phyloP scores from a whole-genome alignment of 2,329 filamentous ascomycete species.

The Grosmannia clavigera region DNA sequence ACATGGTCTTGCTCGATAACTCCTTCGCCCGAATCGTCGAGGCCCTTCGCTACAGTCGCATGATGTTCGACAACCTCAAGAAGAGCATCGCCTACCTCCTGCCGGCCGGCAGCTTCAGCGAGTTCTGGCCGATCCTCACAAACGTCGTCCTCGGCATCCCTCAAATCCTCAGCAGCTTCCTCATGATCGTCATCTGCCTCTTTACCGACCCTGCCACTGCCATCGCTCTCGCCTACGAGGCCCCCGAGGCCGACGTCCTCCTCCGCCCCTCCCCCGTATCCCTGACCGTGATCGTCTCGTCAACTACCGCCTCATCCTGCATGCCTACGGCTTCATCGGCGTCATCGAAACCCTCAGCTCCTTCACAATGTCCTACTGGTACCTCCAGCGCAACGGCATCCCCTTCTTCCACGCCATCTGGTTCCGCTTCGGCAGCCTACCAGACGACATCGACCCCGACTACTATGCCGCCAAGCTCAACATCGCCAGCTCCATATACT shows the following conservation, averaged over 20 bases:
- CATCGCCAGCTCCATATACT: conserved; percentile 62
- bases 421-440: conserved; percentile 54
- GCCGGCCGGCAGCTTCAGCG: conserved; percentile 60
- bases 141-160: conserved; percentile 61
- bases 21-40: conserved; percentile 60
- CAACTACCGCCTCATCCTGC: conserved; percentile 58
- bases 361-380: conserved; percentile 57
- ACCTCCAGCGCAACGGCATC: conserved; percentile 49
- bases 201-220: conserved; percentile 70
- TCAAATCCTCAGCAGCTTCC: conserved; percentile 59
- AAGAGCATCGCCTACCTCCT: conserved; percentile 66
- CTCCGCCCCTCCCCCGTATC: conserved; percentile 54
- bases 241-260: conserved; percentile 64
- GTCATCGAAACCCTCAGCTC: conserved; percentile 46
- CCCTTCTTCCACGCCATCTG: conserved; percentile 44
- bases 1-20: conserved; percentile 64
- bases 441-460: conserved; percentile 37
- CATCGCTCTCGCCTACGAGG: conserved; percentile 63
- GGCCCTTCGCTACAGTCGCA: conserved; percentile 58
- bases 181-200: conserved; percentile 60
- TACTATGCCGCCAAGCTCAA: conserved; percentile 45
- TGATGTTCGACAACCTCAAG: conserved; percentile 71
- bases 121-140: conserved; percentile 66
- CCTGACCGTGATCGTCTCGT: conserved; percentile 60
- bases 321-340: conserved; percentile 61